Percentiles rank a stretch among this genome's conserved stretches.
Conservation (phyloP, 768 basidiomycete genomes). For the Suillus subaureus region DNA sequence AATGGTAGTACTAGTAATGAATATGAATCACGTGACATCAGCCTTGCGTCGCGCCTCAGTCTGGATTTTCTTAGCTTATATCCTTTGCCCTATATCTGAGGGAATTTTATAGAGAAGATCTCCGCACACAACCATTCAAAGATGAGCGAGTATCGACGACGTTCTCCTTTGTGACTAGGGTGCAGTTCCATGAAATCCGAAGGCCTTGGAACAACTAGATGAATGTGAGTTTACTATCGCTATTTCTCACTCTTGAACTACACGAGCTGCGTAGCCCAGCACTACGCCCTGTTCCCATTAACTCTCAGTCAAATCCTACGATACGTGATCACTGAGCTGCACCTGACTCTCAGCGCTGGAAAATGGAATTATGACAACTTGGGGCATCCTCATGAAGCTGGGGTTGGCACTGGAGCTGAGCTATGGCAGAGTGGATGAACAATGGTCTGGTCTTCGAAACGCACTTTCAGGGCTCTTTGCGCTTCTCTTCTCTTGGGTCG, state of each 20-base stretch:
- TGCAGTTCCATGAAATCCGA: constrained; percentile 58
- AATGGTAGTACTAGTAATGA: too few relatives aligned
- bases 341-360: constrained; percentile 88
- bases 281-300: constrained; percentile 86
- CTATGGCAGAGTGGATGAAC: constrained; percentile 83
- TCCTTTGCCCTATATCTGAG: neutral
- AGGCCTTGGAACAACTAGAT: constrained; percentile 46
- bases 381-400: constrained; percentile 77
- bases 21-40: neutral
- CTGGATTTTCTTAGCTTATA: neutral
- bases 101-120: constrained; percentile 50
- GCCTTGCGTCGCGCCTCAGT: neutral
- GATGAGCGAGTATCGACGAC: constrained; percentile 83
- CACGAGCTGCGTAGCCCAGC: constrained; percentile 57
- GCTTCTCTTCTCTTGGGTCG: constrained; percentile 85
- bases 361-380: constrained; percentile 88
- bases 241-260: constrained; percentile 1
- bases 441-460: constrained; percentile 76
- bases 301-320: constrained; percentile 85
- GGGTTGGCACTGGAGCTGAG: constrained; percentile 85
- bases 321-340: constrained; percentile 85
- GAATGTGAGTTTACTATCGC: constrained; percentile 41
- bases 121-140: constrained; percentile 60
- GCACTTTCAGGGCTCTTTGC: constrained; percentile 92
- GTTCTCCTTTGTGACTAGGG: constrained; percentile 78